Evolutionary conservation across 495 filamentous ascomycete genomes (phyloP).

Genomic region (Hypoxylon rickii): DNA sequence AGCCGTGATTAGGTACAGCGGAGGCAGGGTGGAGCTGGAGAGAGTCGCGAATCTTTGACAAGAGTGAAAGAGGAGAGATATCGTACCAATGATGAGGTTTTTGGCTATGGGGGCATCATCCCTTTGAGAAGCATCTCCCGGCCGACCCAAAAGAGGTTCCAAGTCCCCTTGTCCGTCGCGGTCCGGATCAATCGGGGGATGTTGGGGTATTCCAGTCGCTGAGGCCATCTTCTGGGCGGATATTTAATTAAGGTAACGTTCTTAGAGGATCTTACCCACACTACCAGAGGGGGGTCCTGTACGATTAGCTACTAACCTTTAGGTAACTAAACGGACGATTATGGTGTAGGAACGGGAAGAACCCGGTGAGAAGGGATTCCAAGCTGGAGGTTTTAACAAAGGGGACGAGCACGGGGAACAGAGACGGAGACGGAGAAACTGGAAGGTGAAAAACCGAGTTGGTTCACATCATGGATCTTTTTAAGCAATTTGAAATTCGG

Average conservation of each 20-base stretch:
- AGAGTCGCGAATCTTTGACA: conserved; percentile 1
- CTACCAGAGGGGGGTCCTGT: no score
- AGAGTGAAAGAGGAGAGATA: conserved; percentile 1
- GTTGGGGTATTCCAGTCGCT: conserved; percentile 56
- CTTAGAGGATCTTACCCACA: conserved; percentile 8
- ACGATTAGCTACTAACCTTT: no score
- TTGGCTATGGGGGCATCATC: conserved; percentile 62
- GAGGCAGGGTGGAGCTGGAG: not conserved
- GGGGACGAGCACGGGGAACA: no score
- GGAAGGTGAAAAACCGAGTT: not conserved
- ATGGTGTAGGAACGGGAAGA: no score
- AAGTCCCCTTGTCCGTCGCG: conserved; percentile 55
- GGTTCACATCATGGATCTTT: no score
- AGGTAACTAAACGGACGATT: no score
- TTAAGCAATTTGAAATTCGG: conserved; percentile 7
- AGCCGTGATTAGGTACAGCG: not conserved
- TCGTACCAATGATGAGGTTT: conserved; percentile 78
- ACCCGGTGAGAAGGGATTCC: no score
- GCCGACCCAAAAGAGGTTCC: conserved; percentile 76
- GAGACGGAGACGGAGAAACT: not conserved
- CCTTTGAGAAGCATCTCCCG: conserved; percentile 73
- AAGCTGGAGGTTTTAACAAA: no score
- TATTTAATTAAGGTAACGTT: conserved; percentile 21
- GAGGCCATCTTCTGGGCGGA: conserved; percentile 57
- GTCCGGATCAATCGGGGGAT: conserved; percentile 39